Evolutionary conservation across 2,329 filamentous ascomycete species (phyloP), one percentile per base, ranked within the genome.

Genomic region (Clarireedia sp.): DNA sequence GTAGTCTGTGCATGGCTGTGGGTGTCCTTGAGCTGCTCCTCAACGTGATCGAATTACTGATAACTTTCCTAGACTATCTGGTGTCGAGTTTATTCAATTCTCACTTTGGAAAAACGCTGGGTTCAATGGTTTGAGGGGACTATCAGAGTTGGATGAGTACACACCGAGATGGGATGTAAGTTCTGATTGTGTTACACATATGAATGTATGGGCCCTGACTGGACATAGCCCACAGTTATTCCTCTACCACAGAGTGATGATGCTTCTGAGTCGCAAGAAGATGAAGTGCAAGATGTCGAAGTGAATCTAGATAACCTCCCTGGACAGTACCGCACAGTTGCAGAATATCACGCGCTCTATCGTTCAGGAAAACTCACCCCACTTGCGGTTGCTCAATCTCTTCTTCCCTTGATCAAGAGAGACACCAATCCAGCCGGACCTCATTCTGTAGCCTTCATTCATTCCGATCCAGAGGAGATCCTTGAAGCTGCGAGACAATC

Each of bases 271-370:
- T 19, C 17, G 36, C 64, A 48, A 65, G 36, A 62, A 3, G 59
- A 62, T 26, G 68, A 71, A 3, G 69, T 72, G 0, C 70, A 74
- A 37, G 70, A 78, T 3, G 68, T 70, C 48, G 66, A 68, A 46
- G 70, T 70, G 10, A 72, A 73, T 48, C 71, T 77, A 7, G 66
- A 70, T 16, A 67, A 72, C 45, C 66, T 74, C 12, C 63, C 69
- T 5, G 75, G 73, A 16, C 77, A 80, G 45, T 89, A 87, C 72
- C 81, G 84, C 68, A 87, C 87, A 3, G 80, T 83, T 23, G 78
- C 80, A 12, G 89, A 96, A 71, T 96, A 90, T 68, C 85, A 90
- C 67, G 78, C 80, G 51, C 79, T 87, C 41, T 95, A 91, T 73
- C 78, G 77, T 59, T 81, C 81, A 5, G 87, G 88, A 50, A 74